Base-by-base conservation (phyloP, 108 stramenopile species). In the Pelagomonas calceolata region DNA sequence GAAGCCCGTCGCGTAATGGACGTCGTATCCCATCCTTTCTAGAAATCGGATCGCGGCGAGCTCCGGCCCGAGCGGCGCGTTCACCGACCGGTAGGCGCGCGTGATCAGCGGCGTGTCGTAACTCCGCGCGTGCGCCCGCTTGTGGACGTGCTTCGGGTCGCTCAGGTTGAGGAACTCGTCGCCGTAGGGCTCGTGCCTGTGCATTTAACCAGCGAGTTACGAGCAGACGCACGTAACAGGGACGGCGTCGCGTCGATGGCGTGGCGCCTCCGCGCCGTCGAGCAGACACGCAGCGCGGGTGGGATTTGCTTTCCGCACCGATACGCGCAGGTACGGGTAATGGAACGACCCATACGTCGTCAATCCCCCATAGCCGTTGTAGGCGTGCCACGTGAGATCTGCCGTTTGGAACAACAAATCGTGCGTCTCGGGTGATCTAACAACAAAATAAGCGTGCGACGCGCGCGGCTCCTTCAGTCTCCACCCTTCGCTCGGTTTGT, bases 351-450 rank as follows among this genome's bases (percentile, higher is more conserved):
- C 63, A n/a, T 72, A 72, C 7, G 34, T 31, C 26, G 60, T 72
- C 21, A 9, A 37, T 7, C 71, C 71, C 10, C n/a, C 71, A 36
- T 51, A 72, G 39, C 63, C 32, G 65, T 72, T 72, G 63, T 72
- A 72, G 31, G 71, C 71, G 29, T 33, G 64, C 71, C 71, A 72
- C 34, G 71, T 72, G 63, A 60, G n/a, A n/a, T 72, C 71, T 4
- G 64, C 26, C 5, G 36, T 30, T 33, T 72, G 63, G 35, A 37
- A 34, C 63, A 72, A 12, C 18, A 72, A 34, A n/a, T 34, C 71
- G 51, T 15, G 10, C 4, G 15, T 7, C 21, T 36, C 3, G 1
- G 32, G 31, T 5, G 32, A 16, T 5, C 65, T 4, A 32, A 66
- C 65, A 14, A 66, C 65, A 33, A 66, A 66, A 17, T 16, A 66